phyloP scores from a whole-genome alignment of 305 asterid genomes.

The Stenogyne calaminthoides region DNA sequence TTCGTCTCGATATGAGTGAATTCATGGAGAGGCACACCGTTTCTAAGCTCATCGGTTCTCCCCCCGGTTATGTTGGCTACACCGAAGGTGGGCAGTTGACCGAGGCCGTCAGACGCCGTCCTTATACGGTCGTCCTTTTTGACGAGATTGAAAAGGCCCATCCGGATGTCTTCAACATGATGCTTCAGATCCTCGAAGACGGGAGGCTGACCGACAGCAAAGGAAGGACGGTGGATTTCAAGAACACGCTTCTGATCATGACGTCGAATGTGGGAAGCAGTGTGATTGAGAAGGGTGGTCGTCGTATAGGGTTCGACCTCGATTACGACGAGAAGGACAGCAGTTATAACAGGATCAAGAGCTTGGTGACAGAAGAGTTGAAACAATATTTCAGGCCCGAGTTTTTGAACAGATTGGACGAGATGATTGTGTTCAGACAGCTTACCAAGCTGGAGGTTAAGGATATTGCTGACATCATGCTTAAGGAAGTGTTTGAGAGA shows the following conservation, averaged over 20 bases:
- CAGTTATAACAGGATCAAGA: conserved; percentile 86
- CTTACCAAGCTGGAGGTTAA: conserved; percentile 92
- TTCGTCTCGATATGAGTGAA: conserved; percentile 98
- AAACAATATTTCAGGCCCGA: conserved; percentile 98
- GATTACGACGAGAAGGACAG: conserved; percentile 89
- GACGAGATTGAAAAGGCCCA: conserved; percentile 97
- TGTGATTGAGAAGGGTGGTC: conserved; percentile 93
- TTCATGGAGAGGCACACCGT: conserved; percentile 99
- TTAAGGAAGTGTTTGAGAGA: conserved; percentile 84
- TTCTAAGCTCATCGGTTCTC: conserved; percentile 93
- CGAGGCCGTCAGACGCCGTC: conserved; percentile 96
- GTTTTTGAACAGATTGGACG: conserved; percentile 90
- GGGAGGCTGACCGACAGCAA: conserved; percentile 96
- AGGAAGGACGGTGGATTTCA: conserved; percentile 96
- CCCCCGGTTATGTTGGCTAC: conserved; percentile 97
- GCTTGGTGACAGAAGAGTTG: conserved; percentile 84
- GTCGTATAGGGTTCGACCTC: conserved; percentile 82
- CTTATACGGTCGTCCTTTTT: conserved; percentile 88
- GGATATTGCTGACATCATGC: conserved; percentile 93
- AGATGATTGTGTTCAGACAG: conserved; percentile 95
- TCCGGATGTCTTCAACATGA: conserved; percentile 96
- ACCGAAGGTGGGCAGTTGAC: conserved; percentile 98
- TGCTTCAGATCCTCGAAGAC: conserved; percentile 98
- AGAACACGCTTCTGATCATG: conserved; percentile 95
- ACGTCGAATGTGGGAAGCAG: conserved; percentile 96